Evolutionary conservation across 306 rosid genomes (phyloP), one percentile per base, ranked within the genome.

Genomic region (Cicer arietinum): DNA sequence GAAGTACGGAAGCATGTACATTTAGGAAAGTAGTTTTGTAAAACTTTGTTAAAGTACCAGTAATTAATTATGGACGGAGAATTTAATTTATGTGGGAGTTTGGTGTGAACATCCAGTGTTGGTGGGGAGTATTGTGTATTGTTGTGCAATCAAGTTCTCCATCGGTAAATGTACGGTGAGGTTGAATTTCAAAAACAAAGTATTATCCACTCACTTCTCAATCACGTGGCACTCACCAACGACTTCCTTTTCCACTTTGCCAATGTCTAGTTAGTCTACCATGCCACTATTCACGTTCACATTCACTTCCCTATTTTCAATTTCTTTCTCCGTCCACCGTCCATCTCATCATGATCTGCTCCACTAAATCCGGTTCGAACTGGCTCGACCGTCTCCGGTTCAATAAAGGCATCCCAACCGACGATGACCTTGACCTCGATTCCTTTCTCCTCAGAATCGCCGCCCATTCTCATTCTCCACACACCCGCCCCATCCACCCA

Each of bases 321-420:
- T 41, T 17, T 51, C 57, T n/a, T 13, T 63, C 13, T 16, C 11
- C 56, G 30, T 6, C 64, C 6, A 52, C 87, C 67, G 67, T 60
- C 67, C 67, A 60, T 3, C 14, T 1, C 37, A 43, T 3, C 18
- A 93, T 93, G 98, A 87, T 89, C 83, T 89, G 90, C 77, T 89
- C 97, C 83, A 77, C 67, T 4, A 90, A 90, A 80, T 77, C 93
- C 86, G 83, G 84, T 57, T 81, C 89, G 0, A 89, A 83, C 75
- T 94, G 96, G 99, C 90, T 94, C 56, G 93, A 90, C 86, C 93
- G 99, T 2, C 97, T 94, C 74, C 93, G 97, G 13, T 90, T 93
- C 80, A 89, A 43, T 79, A 92, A 86, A 71, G 99, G 97, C 47
- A 80, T 94, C 74, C 92, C 96, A 0, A 71, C 89, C 84, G 85